Base-by-base conservation (phyloP, 2,329 filamentous ascomycete genomes). In the Penicillium sp. region DNA sequence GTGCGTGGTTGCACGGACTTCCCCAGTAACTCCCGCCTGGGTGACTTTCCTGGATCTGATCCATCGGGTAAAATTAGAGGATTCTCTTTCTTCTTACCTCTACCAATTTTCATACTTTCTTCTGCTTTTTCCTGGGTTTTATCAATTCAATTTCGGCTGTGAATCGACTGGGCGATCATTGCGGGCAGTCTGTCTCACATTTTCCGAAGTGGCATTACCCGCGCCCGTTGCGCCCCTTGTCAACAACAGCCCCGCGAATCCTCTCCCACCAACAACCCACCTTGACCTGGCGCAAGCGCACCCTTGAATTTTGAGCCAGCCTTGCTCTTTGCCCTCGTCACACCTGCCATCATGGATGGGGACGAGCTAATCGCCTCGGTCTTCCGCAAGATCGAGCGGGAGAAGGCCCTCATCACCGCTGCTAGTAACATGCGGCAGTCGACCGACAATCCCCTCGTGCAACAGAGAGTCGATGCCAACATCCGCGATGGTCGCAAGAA, bases 311-410 rank as follows among this genome's bases (percentile, higher is more conserved):
- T 56, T 55, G 50, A 52, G 50, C 49, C 44, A 48, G 38, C 52
- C 43, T 40, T 35, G 48, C 48, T 44, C 41, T 45, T 39, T 55
- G 50, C 40, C 40, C 48, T 41, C 35, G 43, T 47, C 52, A 49
- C 51, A 56, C 46, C 51, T 62, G 61, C 66, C 69, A 75, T 59
- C 66, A 82, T 82, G 75, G 75, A 74, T 55, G 75, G 75, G 68
- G 79, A 83, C 65, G 77, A 81, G 60, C 76, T 81, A 57, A 78
- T 83, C 72, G 82, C 82, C 72, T 86, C 88, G 71, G 89, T 98
- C 74, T 83, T 86, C 75, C 86, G 84, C 76, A 97, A 98, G 85
- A 97, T 98, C 72, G 88, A 96, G 77, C 84, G 91, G 69, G 93
- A 98, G 74, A 91, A 90, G 78, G 87, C 85, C 64, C 83, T 97